Percentiles rank a stretch among this genome's conserved stretches.
phyloP scores from a whole-genome alignment of 2,329 filamentous ascomycete genomes.

The Ophiostoma himal-ulmi region DNA sequence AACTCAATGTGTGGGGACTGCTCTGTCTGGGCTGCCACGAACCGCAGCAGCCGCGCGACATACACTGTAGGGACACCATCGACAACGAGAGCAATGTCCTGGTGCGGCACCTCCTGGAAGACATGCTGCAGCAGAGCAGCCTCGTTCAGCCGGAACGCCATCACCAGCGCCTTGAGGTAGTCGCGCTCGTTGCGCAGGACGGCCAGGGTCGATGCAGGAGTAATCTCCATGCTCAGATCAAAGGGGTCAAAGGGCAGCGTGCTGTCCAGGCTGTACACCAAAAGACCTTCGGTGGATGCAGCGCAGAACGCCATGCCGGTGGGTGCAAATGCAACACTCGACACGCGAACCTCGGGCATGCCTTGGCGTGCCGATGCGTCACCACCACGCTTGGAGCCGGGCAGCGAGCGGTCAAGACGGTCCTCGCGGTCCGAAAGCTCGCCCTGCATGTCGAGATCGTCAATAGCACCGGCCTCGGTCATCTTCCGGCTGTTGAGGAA shows the following conservation, averaged over 20 bases:
- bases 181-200: conserved; percentile 64
- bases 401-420: conserved; percentile 69
- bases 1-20: conserved; percentile 92
- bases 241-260: conserved; percentile 88
- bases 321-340: conserved; percentile 78
- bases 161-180: conserved; percentile 86
- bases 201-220: conserved; percentile 72
- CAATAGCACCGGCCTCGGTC: conserved; percentile 81
- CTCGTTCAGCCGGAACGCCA: conserved; percentile 95
- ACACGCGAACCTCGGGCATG: conserved; percentile 76
- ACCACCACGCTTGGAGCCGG: conserved; percentile 75
- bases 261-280: conserved; percentile 88
- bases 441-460: conserved; percentile 78
- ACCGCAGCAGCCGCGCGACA: conserved; percentile 74
- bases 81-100: conserved; percentile 71
- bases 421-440: conserved; percentile 87
- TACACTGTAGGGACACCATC: conserved; percentile 78
- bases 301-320: conserved; percentile 89
- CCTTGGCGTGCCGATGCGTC: conserved; percentile 75
- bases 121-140: conserved; percentile 73
- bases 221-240: conserved; percentile 90
- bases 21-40: conserved; percentile 81
- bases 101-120: conserved; percentile 73
- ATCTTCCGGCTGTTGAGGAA: conserved; percentile 89
- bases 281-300: conserved; percentile 84